Conservation (phyloP, 805 yeast genomes). For the Myxozyma sirexii region DNA sequence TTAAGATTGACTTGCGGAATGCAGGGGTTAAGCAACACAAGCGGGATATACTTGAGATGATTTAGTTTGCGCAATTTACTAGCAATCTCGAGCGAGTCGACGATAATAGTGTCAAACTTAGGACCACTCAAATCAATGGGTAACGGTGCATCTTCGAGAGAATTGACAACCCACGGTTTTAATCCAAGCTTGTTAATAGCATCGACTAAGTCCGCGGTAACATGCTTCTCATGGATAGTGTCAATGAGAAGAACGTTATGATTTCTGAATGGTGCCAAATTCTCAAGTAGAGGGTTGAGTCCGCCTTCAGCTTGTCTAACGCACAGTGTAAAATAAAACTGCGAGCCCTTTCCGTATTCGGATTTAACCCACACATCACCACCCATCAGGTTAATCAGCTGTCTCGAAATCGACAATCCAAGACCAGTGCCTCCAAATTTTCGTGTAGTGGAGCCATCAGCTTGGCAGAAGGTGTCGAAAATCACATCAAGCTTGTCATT, state of each 20-base stretch:
- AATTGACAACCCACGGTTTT: conserved; percentile 60
- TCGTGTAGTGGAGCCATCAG: conserved; percentile 90
- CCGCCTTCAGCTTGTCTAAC: conserved; percentile 72
- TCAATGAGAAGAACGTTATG: conserved; percentile 73
- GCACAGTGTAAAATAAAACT: conserved; percentile 77
- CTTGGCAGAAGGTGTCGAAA: conserved; percentile 89
- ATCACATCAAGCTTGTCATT: conserved; percentile 81
- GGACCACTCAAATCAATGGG: conserved; percentile 42
- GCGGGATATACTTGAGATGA: conserved; percentile 82
- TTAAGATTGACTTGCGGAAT: conserved; percentile 78
- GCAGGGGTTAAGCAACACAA: conserved; percentile 74
- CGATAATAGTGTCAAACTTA: conserved; percentile 77
- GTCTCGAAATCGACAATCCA: conserved; percentile 85
- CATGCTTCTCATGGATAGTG: conserved; percentile 59
- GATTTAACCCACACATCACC: conserved; percentile 93
- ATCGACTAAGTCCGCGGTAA: conserved; percentile 54
- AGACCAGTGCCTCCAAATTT: conserved; percentile 93
- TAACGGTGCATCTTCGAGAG: conserved; percentile 56
- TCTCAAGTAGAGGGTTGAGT: conserved; percentile 65
- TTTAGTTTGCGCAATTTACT: conserved; percentile 66
- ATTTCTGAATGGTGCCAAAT: conserved; percentile 67
- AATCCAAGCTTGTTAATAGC: conserved; percentile 60
- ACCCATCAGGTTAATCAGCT: conserved; percentile 86
- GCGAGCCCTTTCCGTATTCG: conserved; percentile 76
- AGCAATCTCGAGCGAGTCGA: conserved; percentile 77